Evolutionary conservation across 2,329 filamentous ascomycete genomes (phyloP), one percentile per base, ranked within the genome.

Genomic region (Aspergillus sp.): DNA sequence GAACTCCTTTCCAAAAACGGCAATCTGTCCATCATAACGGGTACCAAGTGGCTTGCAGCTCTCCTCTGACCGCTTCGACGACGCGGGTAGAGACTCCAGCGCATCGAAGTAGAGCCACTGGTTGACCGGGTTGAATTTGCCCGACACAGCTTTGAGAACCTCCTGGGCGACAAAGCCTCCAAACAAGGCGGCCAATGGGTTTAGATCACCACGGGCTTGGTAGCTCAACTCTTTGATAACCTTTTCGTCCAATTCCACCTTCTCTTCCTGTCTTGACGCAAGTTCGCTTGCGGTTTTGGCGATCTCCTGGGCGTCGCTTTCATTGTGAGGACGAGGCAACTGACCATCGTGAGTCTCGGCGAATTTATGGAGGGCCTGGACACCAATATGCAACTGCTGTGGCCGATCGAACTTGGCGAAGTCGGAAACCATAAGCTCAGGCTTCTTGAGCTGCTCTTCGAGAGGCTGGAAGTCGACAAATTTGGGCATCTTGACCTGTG

Each of bases 71-170:
- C 93, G 84, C 53, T 79, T 75, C 40, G 77, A 79, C 10, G 80
- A 86, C 1, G 82, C 78, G 1, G 93, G 91, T 2, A 98, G 77
- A 7, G 93, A 95, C 69, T 98, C 93, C n/a, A 98, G 75, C 1
- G 93, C 95, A 69, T 98, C 93, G 59, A 96, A 94, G 75, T 98
- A 97, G 65, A 98, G 78, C 82, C 87, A 97, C 67, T 98, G 93
- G 57, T 86, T 79, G 55, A 97, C 83, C n/a, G 93, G 93, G 59
- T 88, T 82, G 73, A 98, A 98, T 70, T 98, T 98, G 57, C 93
- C 93, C 44, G 93, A 98, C 5, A 98, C 88, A 12, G 91, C 88
- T 72, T 98, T 98, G 51, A 98, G 78, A 26, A 96, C 85, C 68
- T 98, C 93, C 66, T 98, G 93, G 1, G 93, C 93, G 28, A 88